Evolutionary conservation across 768 basidiomycete species (phyloP).

Genomic region (Phylloporus rhodoxanthus): DNA sequence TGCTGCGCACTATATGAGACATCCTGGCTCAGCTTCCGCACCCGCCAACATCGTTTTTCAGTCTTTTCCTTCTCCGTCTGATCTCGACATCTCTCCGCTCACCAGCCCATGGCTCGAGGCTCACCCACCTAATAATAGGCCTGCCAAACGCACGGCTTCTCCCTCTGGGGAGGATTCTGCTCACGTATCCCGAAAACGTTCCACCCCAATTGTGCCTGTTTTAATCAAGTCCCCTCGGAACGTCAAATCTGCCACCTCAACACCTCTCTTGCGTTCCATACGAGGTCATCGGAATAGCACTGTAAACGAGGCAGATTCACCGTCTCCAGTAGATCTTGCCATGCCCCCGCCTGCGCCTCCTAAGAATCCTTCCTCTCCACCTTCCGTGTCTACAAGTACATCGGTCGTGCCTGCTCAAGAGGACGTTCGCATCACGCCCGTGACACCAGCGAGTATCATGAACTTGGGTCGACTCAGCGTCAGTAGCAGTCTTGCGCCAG

Average conservation of each 20-base stretch:
- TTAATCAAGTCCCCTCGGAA: conserved; percentile 22
- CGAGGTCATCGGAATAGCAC: conserved; percentile 39
- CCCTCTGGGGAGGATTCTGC: conserved; percentile 48
- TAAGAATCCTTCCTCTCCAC: conserved; percentile 13
- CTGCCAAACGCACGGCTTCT: conserved; percentile 50
- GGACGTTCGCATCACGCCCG: conserved; percentile 52
- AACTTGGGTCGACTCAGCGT: conserved; percentile 67
- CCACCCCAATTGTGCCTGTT: conserved; percentile 35
- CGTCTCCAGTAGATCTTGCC: conserved; percentile 80
- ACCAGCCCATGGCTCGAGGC: conserved; percentile 79
- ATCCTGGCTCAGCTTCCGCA: conserved; percentile 52
- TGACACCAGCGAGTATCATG: conserved; percentile 91
- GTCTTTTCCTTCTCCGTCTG: conserved; percentile 41
- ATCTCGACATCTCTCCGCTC: conserved; percentile 71
- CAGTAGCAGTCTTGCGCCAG: conserved; percentile 39
- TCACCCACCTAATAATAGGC: conserved; percentile 32
- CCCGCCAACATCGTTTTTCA: conserved; percentile 72
- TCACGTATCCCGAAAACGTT: conserved; percentile 47
- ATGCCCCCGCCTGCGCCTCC: conserved; percentile 84
- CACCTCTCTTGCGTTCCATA: conserved; percentile 49
- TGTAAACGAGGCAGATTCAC: conserved; percentile 50
- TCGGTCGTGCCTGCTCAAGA: conserved; percentile 10
- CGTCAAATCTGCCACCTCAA: conserved; percentile 51
- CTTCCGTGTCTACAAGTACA: conserved; percentile 4
- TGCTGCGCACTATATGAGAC: conserved; percentile 24